phyloP scores from a whole-genome alignment of 2,329 filamentous ascomycete species.

The Pestalotiopsis sp. region DNA sequence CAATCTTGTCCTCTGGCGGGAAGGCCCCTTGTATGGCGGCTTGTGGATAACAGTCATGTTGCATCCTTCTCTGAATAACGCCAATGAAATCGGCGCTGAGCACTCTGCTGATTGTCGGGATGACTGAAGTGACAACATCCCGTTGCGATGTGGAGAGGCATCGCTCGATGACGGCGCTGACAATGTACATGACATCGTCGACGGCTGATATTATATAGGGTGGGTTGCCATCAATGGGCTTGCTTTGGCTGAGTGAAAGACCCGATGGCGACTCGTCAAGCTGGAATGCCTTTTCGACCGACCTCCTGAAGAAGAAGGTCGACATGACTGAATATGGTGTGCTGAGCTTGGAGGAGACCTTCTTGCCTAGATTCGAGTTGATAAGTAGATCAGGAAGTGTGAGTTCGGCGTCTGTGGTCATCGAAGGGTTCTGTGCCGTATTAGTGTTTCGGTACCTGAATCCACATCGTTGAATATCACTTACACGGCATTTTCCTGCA shows the following conservation, averaged over 20 bases:
- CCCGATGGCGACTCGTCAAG: constrained; percentile 85
- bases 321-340: constrained; percentile 89
- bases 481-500: constrained; percentile 80
- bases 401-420: constrained; percentile 58
- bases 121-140: constrained; percentile 73
- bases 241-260: constrained; percentile 74
- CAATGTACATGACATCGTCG: constrained; percentile 99
- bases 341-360: constrained; percentile 74
- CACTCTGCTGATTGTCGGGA: constrained; percentile 79
- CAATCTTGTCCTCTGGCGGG: constrained; percentile 85
- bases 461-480: constrained; percentile 30
- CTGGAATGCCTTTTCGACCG: constrained; percentile 97
- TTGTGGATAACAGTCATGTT: constrained; percentile 90
- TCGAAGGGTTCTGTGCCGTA: constrained; percentile 48
- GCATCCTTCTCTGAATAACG: constrained; percentile 98
- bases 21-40: constrained; percentile 75
- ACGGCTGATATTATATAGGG: constrained; percentile 95
- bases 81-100: constrained; percentile 89
- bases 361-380: constrained; percentile 79
- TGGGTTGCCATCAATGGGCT: constrained; percentile 72
- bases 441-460: constrained; percentile 27
- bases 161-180: constrained; percentile 87
- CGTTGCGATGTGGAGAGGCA: constrained; percentile 85
- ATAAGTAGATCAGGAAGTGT: constrained; percentile 73
- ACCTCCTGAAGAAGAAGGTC: constrained; percentile 94